phyloP scores from a whole-genome alignment of 257 asterid species.

The Anisodus tanguticus region DNA sequence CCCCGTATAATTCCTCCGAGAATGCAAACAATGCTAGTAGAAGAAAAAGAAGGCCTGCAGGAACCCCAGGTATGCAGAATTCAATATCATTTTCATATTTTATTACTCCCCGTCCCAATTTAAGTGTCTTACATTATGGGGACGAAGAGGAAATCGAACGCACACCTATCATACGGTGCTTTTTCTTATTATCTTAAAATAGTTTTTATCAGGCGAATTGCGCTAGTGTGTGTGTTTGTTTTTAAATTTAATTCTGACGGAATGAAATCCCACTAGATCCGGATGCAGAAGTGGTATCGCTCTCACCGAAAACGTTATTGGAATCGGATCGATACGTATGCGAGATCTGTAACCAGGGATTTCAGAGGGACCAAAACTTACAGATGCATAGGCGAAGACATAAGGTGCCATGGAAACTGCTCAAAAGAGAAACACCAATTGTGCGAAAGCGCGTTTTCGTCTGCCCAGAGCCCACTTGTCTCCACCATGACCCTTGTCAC shows the following conservation, averaged over 20 bases:
- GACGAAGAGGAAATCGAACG: too few relatives aligned
- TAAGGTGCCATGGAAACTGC: slow-evolving; percentile 93
- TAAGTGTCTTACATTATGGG: too few relatives aligned
- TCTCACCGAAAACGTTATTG: slow-evolving; percentile 76
- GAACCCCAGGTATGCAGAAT: slow-evolving; percentile 72
- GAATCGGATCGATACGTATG: slow-evolving; percentile 91
- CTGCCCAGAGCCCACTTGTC: slow-evolving; percentile 58
- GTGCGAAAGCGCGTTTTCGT: slow-evolving; percentile 54
- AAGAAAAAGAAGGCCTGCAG: slow-evolving; percentile 80
- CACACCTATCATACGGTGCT: too few relatives aligned
- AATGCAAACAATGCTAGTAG: slow-evolving; percentile 43
- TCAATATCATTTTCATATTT: too few relatives aligned
- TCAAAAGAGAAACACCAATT: slow-evolving; percentile 68
- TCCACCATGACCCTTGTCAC: slow-evolving; percentile 61
- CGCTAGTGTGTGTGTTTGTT: not conserved
- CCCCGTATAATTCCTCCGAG: slow-evolving; percentile 46
- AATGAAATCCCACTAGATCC: slow-evolving; percentile 58
- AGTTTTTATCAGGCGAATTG: not conserved
- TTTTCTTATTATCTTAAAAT: too few relatives aligned
- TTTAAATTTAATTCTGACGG: too few relatives aligned
- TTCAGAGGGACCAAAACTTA: slow-evolving; percentile 88
- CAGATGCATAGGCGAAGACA: slow-evolving; percentile 93
- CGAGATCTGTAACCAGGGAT: slow-evolving; percentile 96
- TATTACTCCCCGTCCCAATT: too few relatives aligned
- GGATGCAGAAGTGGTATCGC: slow-evolving; percentile 88